Base-by-base conservation (phyloP, 164 flowering plant genomes). In the Taxillus chinensis region DNA sequence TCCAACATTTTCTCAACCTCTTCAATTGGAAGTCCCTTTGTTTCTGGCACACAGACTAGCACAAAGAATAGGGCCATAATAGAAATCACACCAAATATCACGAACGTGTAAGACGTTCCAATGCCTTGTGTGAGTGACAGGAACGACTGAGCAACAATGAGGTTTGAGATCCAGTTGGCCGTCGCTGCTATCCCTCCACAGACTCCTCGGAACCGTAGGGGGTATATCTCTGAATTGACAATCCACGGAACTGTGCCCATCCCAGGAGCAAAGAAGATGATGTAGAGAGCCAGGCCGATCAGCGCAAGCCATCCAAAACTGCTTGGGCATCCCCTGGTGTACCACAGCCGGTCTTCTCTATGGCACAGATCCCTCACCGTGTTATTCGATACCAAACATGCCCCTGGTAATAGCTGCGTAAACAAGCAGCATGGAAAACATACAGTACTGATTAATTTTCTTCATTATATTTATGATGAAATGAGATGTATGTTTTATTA, bases 211-310 rank as follows among this genome's bases (percentile, higher is more conserved):
- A 68, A 84, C 48, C 87, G 53, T 57, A 85, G 16, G 3, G 90
- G 95, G 62, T 85, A 83, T 41, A 85, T 85, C 76, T 87, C 95
- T 1, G 90, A 85, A 55, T 87, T 85, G 45, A 85, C 82, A 11
- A 82, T 80, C 90, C 95, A 85, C 8, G 87, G 90, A 5, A 75
- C 80, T 2, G 86, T 78, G 5, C 89, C 90, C 87, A 83, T 85
- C 4, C 89, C 95, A 7, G 95, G 95, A 13, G 90, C 82, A 73
- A 74, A 87, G 69, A 64, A 79, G 38, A 82, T 79, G 70, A 87
- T 83, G 73, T 83, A 82, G 4, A 81, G 67, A 3, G 82, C 84
- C 7, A 87, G 60, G 41, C 84, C 83, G 7, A 80, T 41, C 0
- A 85, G 45, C 2, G 95, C 89, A 4, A 82, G 56, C 80, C 85